These are phyloP conservation scores for Syzygium oleosum DNA, from an alignment of 345 rosid genomes.

Conservation along the genomic window DNA sequence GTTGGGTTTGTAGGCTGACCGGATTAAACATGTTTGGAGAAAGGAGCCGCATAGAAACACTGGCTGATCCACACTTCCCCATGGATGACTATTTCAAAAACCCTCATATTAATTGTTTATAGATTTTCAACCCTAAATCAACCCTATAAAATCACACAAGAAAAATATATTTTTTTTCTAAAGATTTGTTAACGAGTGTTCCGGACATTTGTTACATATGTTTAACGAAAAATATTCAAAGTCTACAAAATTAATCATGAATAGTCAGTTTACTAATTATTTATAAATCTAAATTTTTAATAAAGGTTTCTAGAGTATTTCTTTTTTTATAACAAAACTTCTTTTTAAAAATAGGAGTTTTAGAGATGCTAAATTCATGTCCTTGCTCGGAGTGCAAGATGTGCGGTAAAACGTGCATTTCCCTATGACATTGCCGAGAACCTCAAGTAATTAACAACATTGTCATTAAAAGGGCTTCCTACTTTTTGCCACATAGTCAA, in stretches of 20 bases:
- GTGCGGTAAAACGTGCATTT: neutral
- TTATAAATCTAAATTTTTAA: neutral
- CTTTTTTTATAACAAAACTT: neutral
- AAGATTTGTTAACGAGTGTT: neutral
- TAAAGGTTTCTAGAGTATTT: neutral
- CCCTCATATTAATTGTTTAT: neutral
- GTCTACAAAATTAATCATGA: neutral
- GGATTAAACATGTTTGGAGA: neutral
- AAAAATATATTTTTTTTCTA: neutral
- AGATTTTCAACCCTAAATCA: neutral
- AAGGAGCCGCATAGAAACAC: neutral
- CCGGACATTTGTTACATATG: neutral
- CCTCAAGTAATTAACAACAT: neutral
- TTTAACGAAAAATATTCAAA: neutral
- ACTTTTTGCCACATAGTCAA: neutral
- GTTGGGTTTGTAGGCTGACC: conserved; percentile 2
- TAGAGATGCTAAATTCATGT: neutral
- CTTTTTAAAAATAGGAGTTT: neutral
- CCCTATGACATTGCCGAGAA: conserved; percentile 5
- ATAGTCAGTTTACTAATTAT: neutral
- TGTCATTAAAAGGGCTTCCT: neutral
- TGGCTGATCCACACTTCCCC: neutral
- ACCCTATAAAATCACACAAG: neutral
- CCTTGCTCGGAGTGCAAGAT: neutral
- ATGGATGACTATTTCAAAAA: neutral